Evolutionary conservation across 2,329 filamentous ascomycete genomes (phyloP).

Genomic region (Fusarium sp.): DNA sequence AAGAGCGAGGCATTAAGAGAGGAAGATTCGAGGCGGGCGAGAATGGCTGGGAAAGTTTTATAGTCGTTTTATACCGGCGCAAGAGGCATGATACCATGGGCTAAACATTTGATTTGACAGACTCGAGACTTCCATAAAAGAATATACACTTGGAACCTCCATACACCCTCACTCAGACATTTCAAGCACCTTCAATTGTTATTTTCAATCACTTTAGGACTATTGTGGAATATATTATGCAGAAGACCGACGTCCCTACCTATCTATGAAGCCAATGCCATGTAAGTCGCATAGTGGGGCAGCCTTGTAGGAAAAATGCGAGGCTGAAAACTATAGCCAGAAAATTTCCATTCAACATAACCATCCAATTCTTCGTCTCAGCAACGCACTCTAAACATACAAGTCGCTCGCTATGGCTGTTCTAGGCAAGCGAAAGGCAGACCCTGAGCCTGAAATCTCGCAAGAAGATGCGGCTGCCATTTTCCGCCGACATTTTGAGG

Average conservation of each 20-base stretch:
- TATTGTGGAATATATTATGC: neutral
- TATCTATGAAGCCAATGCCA: neutral
- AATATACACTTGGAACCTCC: neutral
- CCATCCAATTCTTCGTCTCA: neutral
- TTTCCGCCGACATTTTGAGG: slow-evolving; percentile 87
- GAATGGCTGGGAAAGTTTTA: slow-evolving; percentile 57
- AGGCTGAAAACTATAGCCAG: slow-evolving; percentile 41
- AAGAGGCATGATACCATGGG: slow-evolving; percentile 47
- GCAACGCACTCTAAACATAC: slow-evolving; percentile 1
- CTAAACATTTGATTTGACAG: slow-evolving; percentile 6
- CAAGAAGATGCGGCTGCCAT: slow-evolving; percentile 75
- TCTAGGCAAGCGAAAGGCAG: slow-evolving; percentile 63
- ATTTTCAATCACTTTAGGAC: neutral
- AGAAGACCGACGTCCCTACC: neutral
- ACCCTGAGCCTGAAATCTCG: slow-evolving; percentile 46
- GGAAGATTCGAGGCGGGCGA: slow-evolving; percentile 68
- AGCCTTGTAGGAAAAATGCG: slow-evolving; percentile 40
- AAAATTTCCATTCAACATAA: slow-evolving; percentile 34
- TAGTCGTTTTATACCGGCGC: slow-evolving; percentile 31
- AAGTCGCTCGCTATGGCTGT: slow-evolving; percentile 53
- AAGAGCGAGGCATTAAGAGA: slow-evolving; percentile 73
- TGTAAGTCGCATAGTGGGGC: slow-evolving; percentile 37
- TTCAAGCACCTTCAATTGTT: too few relatives aligned
- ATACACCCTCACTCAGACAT: neutral
- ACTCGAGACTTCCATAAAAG: neutral